These are phyloP conservation scores for Huntiella abstrusa DNA, from an alignment of 2,329 filamentous ascomycete species.

Conservation along the genomic window DNA sequence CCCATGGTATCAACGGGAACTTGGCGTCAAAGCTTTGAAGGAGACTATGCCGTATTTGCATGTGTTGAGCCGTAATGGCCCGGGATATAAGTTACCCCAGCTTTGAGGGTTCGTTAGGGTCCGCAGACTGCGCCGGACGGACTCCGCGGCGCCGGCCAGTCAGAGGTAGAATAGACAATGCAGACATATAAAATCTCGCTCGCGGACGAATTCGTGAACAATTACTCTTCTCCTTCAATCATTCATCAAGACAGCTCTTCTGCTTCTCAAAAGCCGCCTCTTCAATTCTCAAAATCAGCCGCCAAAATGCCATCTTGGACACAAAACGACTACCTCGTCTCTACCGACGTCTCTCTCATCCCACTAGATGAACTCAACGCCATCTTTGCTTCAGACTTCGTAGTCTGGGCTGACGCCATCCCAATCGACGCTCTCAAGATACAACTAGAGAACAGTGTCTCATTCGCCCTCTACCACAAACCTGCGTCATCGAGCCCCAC, in stretches of 20 bases:
- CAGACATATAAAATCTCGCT: too few relatives aligned
- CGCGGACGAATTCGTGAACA: too few relatives aligned
- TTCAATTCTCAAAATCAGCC: too few relatives aligned
- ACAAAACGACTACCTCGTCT: conserved; percentile 37
- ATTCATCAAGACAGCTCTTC: too few relatives aligned
- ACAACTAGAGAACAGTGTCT: conserved; percentile 38
- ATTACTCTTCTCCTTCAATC: too few relatives aligned
- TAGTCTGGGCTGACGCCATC: conserved; percentile 42
- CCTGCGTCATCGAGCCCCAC: conserved; percentile 13
- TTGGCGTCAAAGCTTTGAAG: conserved; percentile 27
- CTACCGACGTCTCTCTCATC: conserved; percentile 38
- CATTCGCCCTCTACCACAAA: conserved; percentile 35
- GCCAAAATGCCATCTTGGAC: conserved; percentile 21
- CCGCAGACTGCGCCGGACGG: too few relatives aligned
- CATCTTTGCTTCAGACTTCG: conserved; percentile 34
- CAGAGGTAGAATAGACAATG: too few relatives aligned
- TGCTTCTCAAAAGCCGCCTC: too few relatives aligned
- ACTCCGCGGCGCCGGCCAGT: too few relatives aligned
- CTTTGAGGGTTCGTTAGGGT: background rate
- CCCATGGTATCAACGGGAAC: conserved; percentile 27
- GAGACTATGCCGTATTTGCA: conserved; percentile 15
- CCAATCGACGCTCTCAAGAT: conserved; percentile 28
- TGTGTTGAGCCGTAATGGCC: conserved; percentile 3
- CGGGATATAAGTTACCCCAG: conserved; percentile 1
- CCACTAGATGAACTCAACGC: conserved; percentile 34